Base-by-base conservation (phyloP, 371 early-diverging fungal genomes). In the Batrachochytrium dendrobatidis region DNA sequence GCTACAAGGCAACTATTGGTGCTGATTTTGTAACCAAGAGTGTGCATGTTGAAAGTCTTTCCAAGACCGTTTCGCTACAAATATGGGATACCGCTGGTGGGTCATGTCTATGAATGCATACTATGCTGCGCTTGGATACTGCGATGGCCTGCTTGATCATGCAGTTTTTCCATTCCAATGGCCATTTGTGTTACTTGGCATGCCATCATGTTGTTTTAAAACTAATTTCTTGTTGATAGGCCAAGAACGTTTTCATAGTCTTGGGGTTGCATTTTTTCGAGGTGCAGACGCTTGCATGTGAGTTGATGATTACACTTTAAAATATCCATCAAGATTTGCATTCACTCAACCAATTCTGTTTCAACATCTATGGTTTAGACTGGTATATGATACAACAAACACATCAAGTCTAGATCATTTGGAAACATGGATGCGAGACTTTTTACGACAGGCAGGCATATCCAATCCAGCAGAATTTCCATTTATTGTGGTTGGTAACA, bases 1-100 rank as follows among this genome's bases (percentile, higher is more conserved):
- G 66, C 32, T 82, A 83, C 67, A 77, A 80, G 55, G 77, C 80
- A 12, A 85, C 86, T 18, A 83, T 85, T 50, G 86, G 86, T 24
- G 80, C 79, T 18, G 79, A 82, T 53, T 84, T 82, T 61, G 63
- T 76, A 20, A 71, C 78, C 26, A 81, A 81, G 62, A 71, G 63
- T 1, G 65, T 76, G 22, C 69, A 76, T 34, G 18, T 65, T 18
- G 48, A 31, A 33, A n/a, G n/a, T n/a, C n/a, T n/a, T n/a, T 51
- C 53, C 32, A 49, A 64, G 33, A 51, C 26, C n/a, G 63, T 70
- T 17, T 39, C 55, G 3, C 52, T 83, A 55, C 81, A 82, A 65
- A 71, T 76, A 7, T 71, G 71, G 70, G 69, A 69, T 55, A 72
- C 70, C 10, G 71, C 71, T 15, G 71, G 77, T 73, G 59, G 4